Evolutionary conservation across 306 rosid species (phyloP), one percentile per base, ranked within the genome.

Genomic region (Pueraria montana): DNA sequence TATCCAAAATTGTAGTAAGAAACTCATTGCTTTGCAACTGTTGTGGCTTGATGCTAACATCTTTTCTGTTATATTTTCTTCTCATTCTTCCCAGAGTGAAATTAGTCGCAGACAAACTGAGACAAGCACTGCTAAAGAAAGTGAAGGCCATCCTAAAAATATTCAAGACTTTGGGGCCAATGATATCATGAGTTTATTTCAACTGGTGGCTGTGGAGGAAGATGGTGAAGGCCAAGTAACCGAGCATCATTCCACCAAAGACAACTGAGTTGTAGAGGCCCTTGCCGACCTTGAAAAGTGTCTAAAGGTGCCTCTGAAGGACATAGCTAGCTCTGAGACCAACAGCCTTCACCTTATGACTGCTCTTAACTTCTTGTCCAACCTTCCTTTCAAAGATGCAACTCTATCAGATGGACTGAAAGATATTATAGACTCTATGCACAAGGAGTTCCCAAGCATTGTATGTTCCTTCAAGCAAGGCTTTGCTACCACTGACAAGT

Each of bases 341-440:
- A 7, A 66, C 14, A 67, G 48, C 43, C 58, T 82, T 59, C 58
- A 4, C 7, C 86, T 82, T 59, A 45, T 77, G 5, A 83, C 69
- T 0, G 52, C 79, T 59, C 89, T 86, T 26, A 86, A 83, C 16
- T 86, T 83, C 49, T 79, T 83, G 61, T 86, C 84, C 20, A 46
- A 16, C 65, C 79, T 74, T 74, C 59, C 87, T 26, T 58, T 67
- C 4, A 46, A 74, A 40, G 71, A 83, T 50, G 61, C 7, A 17
- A 46, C 62, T n/a, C 21, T 83, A 13, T 27, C 85, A 32, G 34
- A 63, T 32, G 74, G 23, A 61, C 76, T 83, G 14, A 71, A 30
- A 34, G 71, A 64, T 68, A 11, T 42, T 21, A 75, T 86, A 42
- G 64, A 59, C 16, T 74, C 82, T 40, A 26, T 83, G 78, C 79